These are phyloP conservation scores for Globisporangium paddicum DNA, from an alignment of 352 stramenopile genomes.

Conservation along the genomic window DNA sequence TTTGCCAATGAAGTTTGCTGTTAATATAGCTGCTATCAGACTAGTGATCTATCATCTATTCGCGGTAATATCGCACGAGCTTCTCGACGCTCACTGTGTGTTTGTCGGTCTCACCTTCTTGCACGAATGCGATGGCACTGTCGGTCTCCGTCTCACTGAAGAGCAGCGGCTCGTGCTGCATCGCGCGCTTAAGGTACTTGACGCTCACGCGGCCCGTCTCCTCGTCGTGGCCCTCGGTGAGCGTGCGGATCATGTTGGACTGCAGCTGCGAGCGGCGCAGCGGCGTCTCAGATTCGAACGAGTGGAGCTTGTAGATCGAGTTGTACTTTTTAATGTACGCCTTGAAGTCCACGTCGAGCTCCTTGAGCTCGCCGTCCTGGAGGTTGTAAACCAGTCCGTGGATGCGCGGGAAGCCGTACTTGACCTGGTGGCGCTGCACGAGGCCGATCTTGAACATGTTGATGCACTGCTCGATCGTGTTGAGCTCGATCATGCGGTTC, in stretches of 20 bases:
- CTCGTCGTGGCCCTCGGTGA: slow-evolving; percentile 61
- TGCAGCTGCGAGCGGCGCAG: slow-evolving; percentile 60
- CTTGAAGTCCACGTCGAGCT: slow-evolving; percentile 82
- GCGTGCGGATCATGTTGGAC: slow-evolving; percentile 62
- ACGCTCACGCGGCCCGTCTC: slow-evolving; percentile 40
- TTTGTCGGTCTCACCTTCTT: slow-evolving; percentile 22
- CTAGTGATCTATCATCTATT: not conserved
- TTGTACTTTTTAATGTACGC: slow-evolving; percentile 73
- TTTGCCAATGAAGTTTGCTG: not conserved
- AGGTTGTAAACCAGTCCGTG: slow-evolving; percentile 87
- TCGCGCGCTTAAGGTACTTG: slow-evolving; percentile 61
- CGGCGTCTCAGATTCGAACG: slow-evolving; percentile 41
- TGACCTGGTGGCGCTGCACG: slow-evolving; percentile 84
- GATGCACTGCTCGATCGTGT: slow-evolving; percentile 88
- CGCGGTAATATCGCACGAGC: slow-evolving; percentile 25
- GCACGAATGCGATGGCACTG: slow-evolving; percentile 41
- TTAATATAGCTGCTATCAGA: not conserved
- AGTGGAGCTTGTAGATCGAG: slow-evolving; percentile 80
- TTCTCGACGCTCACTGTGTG: slow-evolving; percentile 50
- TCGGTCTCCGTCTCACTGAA: slow-evolving; percentile 73
- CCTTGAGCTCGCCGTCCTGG: slow-evolving; percentile 74
- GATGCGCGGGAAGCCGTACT: slow-evolving; percentile 87
- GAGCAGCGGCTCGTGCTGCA: slow-evolving; percentile 71
- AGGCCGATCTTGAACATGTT: slow-evolving; percentile 90
- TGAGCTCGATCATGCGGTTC: slow-evolving; percentile 82